Base-by-base conservation (phyloP, 2,329 filamentous ascomycete species). In the Aspergillus sp. region DNA sequence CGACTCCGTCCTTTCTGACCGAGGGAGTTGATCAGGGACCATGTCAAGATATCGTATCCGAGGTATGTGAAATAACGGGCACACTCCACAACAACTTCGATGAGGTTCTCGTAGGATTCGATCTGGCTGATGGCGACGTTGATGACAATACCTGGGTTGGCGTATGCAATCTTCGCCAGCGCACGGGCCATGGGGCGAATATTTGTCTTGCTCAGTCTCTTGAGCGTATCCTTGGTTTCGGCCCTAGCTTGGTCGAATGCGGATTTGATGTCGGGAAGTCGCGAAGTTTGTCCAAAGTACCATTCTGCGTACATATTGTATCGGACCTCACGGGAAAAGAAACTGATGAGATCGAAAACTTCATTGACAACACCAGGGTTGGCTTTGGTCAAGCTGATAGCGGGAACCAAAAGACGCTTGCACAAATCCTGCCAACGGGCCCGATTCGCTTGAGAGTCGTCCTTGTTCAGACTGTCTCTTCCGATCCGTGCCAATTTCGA, bases 231-330 rank as follows among this genome's bases (percentile, higher is more conserved):
- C 55, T 87, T 83, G 0, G 91, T 95, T 64, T 95, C 88, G 1
- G 85, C 76, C 44, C 79, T 82, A 9, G 90, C 86, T 53, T 83
- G 79, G 32, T 85, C 81, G 64, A 95, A 95, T 1, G 88, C 89
- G 22, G 79, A 73, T 59, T 83, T 84, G 67, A 97, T 86, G 42
- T 89, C 83, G 3, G 89, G 85, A 22, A 86, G 70, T 27, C 88
- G 79, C 4, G 88, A 93, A 2, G 80, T 87, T 55, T 83, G 79
- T 3, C 90, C 89, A 54, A 82, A 83, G 59, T 88, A 91, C 89
- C 93, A 98, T 66, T 96, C 90, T 1, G 88, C 83, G 63, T 98
- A 98, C 61, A 98, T 87, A 43, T 82, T 83, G 71, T 91, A 98
- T 50, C 93, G 82, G 7, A 81, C 82, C 1, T 83, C 78, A 10